phyloP scores from a whole-genome alignment of 345 rosid species.

The Lenwebbia sp. region DNA sequence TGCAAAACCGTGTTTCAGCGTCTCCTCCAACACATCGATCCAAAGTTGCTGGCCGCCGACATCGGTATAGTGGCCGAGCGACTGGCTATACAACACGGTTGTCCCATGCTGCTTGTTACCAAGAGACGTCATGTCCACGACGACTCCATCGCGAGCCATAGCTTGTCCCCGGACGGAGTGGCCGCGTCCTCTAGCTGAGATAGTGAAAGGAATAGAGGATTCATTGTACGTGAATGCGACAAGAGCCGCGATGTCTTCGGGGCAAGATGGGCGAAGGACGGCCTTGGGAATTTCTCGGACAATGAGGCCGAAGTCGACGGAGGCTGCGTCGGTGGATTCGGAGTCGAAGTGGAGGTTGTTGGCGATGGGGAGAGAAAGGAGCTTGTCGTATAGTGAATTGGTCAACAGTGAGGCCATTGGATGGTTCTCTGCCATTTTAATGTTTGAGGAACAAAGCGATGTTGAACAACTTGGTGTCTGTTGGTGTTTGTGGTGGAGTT shows the following conservation, averaged over 20 bases:
- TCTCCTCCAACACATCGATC: conserved; percentile 23
- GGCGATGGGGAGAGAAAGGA: not conserved
- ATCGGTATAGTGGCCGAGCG: conserved; percentile 12
- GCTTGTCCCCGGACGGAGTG: conserved; percentile 40
- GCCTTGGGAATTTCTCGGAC: conserved; percentile 14
- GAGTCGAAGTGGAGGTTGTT: conserved; percentile 9
- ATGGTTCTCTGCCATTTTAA: not conserved
- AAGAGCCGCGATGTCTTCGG: conserved; percentile 13
- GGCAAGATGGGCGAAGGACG: conserved; percentile 19
- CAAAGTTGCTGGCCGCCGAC: conserved; percentile 33
- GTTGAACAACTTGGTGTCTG: not conserved
- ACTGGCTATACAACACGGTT: not conserved
- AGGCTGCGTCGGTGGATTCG: conserved; percentile 8
- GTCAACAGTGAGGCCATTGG: not conserved
- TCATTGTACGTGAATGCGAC: conserved; percentile 9
- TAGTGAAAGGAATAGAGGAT: not conserved
- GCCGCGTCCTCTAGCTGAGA: conserved; percentile 33
- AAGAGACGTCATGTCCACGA: conserved; percentile 29
- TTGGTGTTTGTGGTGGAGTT: not conserved
- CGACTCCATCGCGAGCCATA: conserved; percentile 26
- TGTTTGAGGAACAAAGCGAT: not conserved
- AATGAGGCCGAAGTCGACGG: conserved; percentile 28
- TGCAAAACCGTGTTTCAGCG: conserved; percentile 21
- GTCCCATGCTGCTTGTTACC: not conserved
- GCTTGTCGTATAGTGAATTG: not conserved